phyloP scores from a whole-genome alignment of 2,329 filamentous ascomycete species.

The Colletotrichum sp. region DNA sequence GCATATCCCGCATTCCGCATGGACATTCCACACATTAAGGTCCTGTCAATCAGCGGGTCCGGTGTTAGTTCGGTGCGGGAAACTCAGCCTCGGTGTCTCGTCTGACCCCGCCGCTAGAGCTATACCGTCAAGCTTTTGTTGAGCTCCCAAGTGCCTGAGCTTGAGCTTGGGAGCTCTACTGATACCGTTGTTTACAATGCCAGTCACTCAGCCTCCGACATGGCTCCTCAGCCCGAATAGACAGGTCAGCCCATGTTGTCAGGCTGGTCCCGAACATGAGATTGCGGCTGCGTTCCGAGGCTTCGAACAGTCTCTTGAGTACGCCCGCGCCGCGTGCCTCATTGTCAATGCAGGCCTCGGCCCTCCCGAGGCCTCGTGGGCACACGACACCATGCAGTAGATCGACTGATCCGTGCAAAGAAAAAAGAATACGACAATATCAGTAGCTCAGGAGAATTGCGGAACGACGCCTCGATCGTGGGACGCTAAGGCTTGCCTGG shows the following conservation, averaged over 20 bases:
- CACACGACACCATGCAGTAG: not conserved
- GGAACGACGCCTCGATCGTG: constrained; percentile 12
- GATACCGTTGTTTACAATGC: not conserved
- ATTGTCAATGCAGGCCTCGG: not conserved
- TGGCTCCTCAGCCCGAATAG: not conserved
- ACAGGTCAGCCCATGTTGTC: not conserved
- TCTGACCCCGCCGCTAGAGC: not conserved
- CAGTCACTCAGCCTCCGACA: not conserved
- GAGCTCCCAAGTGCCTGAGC: not conserved
- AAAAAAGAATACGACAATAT: not conserved
- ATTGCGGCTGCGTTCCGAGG: constrained; percentile 3
- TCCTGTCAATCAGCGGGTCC: constrained; percentile 11
- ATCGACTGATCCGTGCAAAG: not conserved
- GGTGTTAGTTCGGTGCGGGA: not conserved
- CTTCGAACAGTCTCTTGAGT: not conserved
- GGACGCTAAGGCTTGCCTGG: constrained; percentile 11
- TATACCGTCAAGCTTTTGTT: constrained; percentile 10
- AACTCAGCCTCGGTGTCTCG: constrained; percentile 3
- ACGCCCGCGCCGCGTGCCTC: not conserved
- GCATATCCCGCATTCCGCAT: constrained; percentile 1
- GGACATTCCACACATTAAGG: constrained; percentile 17
- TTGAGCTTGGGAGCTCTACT: not conserved
- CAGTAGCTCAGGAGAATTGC: not conserved
- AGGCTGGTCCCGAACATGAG: not conserved
- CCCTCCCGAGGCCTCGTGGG: not conserved